Percentiles rank a stretch among this genome's conserved stretches.
phyloP scores from a whole-genome alignment of 78 protist species.

The Pelomyxa schiedti region DNA sequence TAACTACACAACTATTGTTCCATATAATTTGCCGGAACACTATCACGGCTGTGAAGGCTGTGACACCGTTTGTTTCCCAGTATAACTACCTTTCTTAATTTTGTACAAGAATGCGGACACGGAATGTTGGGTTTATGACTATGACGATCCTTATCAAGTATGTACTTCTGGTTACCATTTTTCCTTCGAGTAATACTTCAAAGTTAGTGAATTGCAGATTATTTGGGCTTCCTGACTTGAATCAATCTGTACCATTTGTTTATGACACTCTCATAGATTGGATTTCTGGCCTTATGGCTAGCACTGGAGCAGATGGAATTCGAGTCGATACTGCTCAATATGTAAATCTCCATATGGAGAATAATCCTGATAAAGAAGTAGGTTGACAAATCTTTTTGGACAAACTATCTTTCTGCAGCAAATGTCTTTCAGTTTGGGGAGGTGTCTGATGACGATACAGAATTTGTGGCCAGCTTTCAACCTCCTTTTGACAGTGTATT shows the following conservation, averaged over 20 bases:
- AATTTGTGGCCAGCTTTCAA: slow-evolving; percentile 20
- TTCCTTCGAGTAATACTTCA: slow-evolving; percentile 10
- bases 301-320: slow-evolving; percentile 39
- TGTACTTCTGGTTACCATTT: background rate
- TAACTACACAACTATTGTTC: background rate
- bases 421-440: slow-evolving; percentile 44
- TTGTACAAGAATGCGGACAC: no score
- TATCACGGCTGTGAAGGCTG: slow-evolving; percentile 25
- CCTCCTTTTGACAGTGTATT: slow-evolving; percentile 15
- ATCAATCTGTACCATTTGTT: slow-evolving; percentile 33
- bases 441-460: slow-evolving; percentile 27
- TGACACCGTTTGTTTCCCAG: no score
- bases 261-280: background rate
- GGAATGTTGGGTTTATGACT: slow-evolving; percentile 23
- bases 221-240: slow-evolving; percentile 41
- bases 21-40: slow-evolving; percentile 18
- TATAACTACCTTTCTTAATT: no score
- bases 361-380: no score
- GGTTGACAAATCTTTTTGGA: no score
- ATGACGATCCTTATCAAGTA: background rate
- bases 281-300: background rate
- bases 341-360: slow-evolving; percentile 5
- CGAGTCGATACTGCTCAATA: slow-evolving; percentile 61
- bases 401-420: background rate
- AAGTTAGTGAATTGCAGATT: slow-evolving; percentile 52